Evolutionary conservation across 1,284 basidiomycete species (phyloP).

Genomic region (Ceratobasidium sp.): DNA sequence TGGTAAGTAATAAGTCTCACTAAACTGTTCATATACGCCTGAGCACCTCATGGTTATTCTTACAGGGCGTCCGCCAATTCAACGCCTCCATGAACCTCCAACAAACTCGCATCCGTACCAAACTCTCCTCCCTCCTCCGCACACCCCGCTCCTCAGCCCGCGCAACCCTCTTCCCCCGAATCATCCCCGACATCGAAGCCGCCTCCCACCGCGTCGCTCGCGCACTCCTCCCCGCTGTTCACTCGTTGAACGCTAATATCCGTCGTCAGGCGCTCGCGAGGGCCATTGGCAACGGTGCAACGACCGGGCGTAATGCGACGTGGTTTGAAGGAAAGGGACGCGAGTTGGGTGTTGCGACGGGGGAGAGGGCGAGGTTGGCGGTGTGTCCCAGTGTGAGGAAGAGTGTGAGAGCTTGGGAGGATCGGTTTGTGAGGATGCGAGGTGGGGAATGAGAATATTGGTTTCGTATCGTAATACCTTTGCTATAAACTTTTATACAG

Average conservation of each 20-base stretch:
- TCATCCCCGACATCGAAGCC: constrained; percentile 36
- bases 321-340: constrained; percentile 42
- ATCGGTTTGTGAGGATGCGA: constrained; percentile 9
- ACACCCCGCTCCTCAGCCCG: constrained; percentile 29
- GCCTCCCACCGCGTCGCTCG: constrained; percentile 19
- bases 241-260: constrained; percentile 27
- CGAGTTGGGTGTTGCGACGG: constrained; percentile 29
- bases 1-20: background rate
- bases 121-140: constrained; percentile 26
- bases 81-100: constrained; percentile 28
- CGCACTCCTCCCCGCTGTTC: constrained; percentile 30
- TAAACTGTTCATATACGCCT: background rate
- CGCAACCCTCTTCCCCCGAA: constrained; percentile 26
- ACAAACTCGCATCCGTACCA: constrained; percentile 28
- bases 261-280: constrained; percentile 33
- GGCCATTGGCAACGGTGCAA: constrained; percentile 10
- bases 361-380: constrained; percentile 28
- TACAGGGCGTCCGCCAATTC: constrained; percentile 27
- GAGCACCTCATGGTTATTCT: background rate
- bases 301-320: constrained; percentile 6
- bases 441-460: too few species aligned
- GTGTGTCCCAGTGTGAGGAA: constrained; percentile 43
- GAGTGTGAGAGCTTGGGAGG: constrained; percentile 39
- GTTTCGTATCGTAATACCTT: too few species aligned
- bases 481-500: too few species aligned